Evolutionary conservation across 2,329 filamentous ascomycete genomes (phyloP).

Genomic region (Chaetothyriales sp.): DNA sequence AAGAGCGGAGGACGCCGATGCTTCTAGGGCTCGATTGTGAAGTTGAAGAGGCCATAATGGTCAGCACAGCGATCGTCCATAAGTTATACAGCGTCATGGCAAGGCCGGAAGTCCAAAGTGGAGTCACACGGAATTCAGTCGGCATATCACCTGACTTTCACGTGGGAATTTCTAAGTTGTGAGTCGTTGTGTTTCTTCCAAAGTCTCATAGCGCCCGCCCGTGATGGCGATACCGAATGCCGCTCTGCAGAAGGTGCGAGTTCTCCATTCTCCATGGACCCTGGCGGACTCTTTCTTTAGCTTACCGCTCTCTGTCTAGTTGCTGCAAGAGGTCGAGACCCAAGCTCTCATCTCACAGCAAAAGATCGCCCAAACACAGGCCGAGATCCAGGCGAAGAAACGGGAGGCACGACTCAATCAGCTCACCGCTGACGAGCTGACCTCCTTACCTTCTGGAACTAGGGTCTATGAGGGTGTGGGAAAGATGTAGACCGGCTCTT

Average conservation of each 20-base stretch:
- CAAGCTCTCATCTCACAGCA: conserved; percentile 81
- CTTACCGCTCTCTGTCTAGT: conserved; percentile 34
- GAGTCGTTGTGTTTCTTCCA: background rate
- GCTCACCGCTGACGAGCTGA: conserved; percentile 70
- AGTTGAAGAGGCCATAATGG: background rate
- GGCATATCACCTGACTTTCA: background rate
- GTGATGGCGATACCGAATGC: conserved; percentile 88
- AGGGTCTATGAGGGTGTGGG: conserved; percentile 88
- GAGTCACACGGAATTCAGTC: background rate
- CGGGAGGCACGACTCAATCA: conserved; percentile 79
- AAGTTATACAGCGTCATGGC: background rate
- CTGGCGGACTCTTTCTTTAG: background rate
- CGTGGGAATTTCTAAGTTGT: background rate
- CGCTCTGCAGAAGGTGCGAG: conserved; percentile 71
- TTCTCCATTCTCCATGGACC: background rate
- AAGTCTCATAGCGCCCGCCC: conserved; percentile 16
- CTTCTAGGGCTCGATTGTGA: background rate
- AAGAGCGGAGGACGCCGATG: background rate
- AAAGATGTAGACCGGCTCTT: conserved; percentile 59
- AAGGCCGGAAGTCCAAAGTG: background rate
- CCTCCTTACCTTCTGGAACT: conserved; percentile 57
- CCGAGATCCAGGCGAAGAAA: conserved; percentile 72
- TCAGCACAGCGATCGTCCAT: background rate
- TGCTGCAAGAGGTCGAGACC: conserved; percentile 84
- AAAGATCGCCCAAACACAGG: conserved; percentile 72